Percentiles rank a stretch among this genome's conserved stretches.
Conservation (phyloP, 805 yeast genomes). For the Wickerhamomyces subpelliculosus region DNA sequence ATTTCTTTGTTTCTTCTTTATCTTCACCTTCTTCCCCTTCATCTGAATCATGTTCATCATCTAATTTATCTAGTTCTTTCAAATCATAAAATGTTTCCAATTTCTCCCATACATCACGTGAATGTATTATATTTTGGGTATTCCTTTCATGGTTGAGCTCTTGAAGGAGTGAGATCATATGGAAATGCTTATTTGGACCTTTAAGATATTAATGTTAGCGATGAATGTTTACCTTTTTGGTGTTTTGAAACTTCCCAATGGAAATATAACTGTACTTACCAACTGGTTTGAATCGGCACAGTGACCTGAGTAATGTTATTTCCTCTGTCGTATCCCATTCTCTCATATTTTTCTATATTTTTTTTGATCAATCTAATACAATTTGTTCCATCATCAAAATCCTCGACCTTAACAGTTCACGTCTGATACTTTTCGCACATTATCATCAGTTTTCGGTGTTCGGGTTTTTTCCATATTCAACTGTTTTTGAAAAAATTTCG, state of each 20-base stretch:
- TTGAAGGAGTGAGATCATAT: constrained; percentile 25
- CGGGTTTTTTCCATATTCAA: constrained; percentile 1
- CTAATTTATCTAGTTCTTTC: constrained; percentile 45
- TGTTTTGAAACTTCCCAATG: too few species aligned
- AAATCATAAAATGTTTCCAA: constrained; percentile 49
- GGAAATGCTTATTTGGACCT: constrained; percentile 25
- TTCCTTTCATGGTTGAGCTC: constrained; percentile 7
- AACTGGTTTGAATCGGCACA: neutral
- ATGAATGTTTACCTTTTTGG: too few species aligned
- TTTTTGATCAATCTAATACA: too few species aligned
- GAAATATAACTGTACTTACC: too few species aligned
- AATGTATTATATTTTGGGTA: constrained; percentile 30
- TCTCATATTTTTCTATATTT: neutral
- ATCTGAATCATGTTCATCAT: neutral
- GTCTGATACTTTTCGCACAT: too few species aligned
- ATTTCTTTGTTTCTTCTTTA: neutral
- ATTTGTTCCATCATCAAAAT: too few species aligned
- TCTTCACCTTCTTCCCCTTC: constrained; percentile 1
- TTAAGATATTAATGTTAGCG: too few species aligned
- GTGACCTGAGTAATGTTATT: neutral
- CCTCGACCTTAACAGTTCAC: too few species aligned
- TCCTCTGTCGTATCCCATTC: neutral
- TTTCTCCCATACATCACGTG: constrained; percentile 51
- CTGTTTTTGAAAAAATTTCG: neutral
- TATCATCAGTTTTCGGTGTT: constrained; percentile 5